These are phyloP conservation scores for Phlyctochytrium bullatum DNA, from an alignment of 192 early-diverging fungal species.

Conservation along the genomic window DNA sequence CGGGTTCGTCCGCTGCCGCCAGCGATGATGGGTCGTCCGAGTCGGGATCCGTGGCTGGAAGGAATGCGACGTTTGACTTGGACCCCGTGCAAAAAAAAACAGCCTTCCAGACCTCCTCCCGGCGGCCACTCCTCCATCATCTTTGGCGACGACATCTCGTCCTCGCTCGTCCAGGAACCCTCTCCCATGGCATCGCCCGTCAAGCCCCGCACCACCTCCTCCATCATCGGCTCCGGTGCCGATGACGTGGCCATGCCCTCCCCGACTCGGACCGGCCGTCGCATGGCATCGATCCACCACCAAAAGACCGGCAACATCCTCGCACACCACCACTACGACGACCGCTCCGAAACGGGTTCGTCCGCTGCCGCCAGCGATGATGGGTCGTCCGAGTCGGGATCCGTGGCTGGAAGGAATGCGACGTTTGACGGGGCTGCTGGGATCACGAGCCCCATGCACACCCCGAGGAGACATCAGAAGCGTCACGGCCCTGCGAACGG, in stretches of 20 bases:
- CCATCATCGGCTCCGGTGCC: not conserved
- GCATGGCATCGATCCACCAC: not conserved
- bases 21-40: not conserved
- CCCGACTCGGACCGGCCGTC: not conserved
- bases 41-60: not conserved
- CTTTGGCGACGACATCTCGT: conserved; percentile 1
- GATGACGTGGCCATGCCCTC: not conserved
- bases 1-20: not conserved
- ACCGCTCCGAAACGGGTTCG: too few relatives aligned
- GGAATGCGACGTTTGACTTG: not conserved
- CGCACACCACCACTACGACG: not conserved
- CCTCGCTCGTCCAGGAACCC: not conserved
- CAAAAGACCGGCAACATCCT: not conserved
- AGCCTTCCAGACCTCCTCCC: conserved; percentile 15
- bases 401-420: not conserved
- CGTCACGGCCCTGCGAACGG: not conserved
- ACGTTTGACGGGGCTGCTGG: not conserved
- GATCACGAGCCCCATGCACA: not conserved
- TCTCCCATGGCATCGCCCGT: not conserved
- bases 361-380: not conserved
- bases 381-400: not conserved
- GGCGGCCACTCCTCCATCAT: conserved; percentile 15
- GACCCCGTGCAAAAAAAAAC: too few relatives aligned
- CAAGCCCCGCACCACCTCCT: not conserved
- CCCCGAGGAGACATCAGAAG: not conserved